Percentiles rank a stretch among this genome's conserved stretches.
These are phyloP conservation scores for Pachyrhizus erosus DNA, from an alignment of 306 rosid species.

Conservation along the genomic window DNA sequence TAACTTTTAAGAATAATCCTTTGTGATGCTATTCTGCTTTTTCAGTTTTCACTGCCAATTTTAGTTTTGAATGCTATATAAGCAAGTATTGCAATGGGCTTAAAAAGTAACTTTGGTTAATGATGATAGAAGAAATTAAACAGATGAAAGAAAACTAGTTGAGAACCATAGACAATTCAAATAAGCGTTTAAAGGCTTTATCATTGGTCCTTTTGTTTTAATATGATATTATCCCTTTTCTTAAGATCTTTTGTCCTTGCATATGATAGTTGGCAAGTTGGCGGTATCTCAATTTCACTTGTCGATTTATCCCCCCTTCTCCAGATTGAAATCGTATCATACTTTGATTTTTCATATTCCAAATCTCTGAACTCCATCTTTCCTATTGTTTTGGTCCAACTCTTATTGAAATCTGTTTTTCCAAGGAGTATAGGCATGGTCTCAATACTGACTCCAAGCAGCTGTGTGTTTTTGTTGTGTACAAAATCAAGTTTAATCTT, in stretches of 20 bases:
- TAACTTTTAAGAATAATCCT: background rate
- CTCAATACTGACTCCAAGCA: no score
- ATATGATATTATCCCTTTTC: background rate
- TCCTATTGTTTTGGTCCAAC: no score
- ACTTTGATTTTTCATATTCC: no score
- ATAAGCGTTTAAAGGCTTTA: background rate
- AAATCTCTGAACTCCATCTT: no score
- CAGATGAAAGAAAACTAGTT: background rate
- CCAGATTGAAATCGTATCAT: background rate
- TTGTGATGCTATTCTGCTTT: background rate
- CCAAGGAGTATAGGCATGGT: no score
- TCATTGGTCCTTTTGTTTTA: background rate
- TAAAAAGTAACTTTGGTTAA: background rate
- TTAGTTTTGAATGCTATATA: background rate
- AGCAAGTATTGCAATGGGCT: constrained; percentile 11
- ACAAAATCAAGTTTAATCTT: no score
- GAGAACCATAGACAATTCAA: background rate
- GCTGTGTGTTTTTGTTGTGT: no score
- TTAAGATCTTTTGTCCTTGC: background rate
- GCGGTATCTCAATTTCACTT: background rate
- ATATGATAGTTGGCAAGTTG: background rate
- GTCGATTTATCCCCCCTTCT: background rate
- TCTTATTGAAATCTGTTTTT: no score
- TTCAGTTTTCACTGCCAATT: background rate
- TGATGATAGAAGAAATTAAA: background rate